Conservation (phyloP, 2,329 filamentous ascomycete species). For the Colletotrichum abscissum region DNA sequence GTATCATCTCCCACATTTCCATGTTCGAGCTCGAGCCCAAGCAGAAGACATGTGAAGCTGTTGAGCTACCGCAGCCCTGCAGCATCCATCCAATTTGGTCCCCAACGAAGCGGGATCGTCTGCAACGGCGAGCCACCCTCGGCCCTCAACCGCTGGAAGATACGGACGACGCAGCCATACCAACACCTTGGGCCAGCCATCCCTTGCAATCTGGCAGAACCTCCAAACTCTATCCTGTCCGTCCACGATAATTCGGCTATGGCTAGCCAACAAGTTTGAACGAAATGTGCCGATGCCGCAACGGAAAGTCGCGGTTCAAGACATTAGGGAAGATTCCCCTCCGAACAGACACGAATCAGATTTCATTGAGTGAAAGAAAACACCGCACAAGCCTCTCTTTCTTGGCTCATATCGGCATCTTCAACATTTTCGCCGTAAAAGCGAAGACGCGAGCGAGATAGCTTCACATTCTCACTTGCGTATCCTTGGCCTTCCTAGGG, state of each 20-base stretch:
- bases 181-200: neutral
- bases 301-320: slow-evolving; percentile 26
- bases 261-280: neutral
- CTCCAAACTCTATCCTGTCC: slow-evolving; percentile 1
- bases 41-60: slow-evolving; percentile 12
- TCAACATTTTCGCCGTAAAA: slow-evolving; percentile 12
- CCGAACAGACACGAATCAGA: neutral
- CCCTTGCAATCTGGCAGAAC: neutral
- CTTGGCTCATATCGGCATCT: slow-evolving; percentile 20
- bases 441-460: slow-evolving; percentile 29
- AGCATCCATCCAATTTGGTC: neutral
- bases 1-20: slow-evolving; percentile 5
- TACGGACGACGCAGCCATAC: neutral
- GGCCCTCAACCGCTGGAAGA: slow-evolving; percentile 7
- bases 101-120: slow-evolving; percentile 31
- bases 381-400: neutral
- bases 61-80: slow-evolving; percentile 32
- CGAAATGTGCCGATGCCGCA: slow-evolving; percentile 13
- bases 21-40: neutral
- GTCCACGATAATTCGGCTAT: slow-evolving; percentile 9
- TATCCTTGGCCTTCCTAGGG: neutral
- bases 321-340: neutral
- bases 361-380: neutral
- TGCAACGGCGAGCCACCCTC: slow-evolving; percentile 19
- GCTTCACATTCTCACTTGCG: neutral